Evolutionary conservation across 768 basidiomycete species (phyloP), one percentile per base, ranked within the genome.

Genomic region (Suillus sp.): DNA sequence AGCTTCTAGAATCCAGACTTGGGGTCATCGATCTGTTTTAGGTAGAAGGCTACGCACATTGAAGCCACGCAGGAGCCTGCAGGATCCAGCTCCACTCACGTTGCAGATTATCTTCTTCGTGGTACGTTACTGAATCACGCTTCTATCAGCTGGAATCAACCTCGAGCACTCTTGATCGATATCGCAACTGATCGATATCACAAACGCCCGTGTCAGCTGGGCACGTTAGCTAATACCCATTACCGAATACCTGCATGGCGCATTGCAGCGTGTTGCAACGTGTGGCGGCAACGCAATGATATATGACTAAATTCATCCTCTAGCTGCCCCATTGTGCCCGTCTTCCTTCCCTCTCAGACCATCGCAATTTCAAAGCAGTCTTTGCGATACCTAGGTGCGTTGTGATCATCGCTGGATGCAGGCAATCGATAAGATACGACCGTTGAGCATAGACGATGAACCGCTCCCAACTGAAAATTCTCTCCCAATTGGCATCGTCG

Each of bases 401-500:
- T 27, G 3, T 27, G 1, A 40, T 37, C 14, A 4, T 56, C 35
- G 18, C 35, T 40, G 10, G 22, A 56, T 56, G n/a, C 22, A 56
- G 35, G 14, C 16, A 22, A 38, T 57, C 25, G 10, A 57, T 40
- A 27, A 40, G 56, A 40, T 27, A 25, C 1, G 14, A 20, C 25
- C 7, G 38, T 22, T 56, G 4, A 25, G 5, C 37, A 54, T 11
- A 57, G 56, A 57, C 25, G 43, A 75, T 74, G 74, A 38, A 62
- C 56, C 74, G 63, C 43, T 40, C 74, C 25, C 72, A 74, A 14
- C 67, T 76, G 32, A 74, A 72, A 20, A 60, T 75, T 1, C 70
- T 75, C 55, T 50, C 75, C 10, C 74, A 75, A 18, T 68, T 75
- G 50, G 67, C 74, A 25, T 68, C 75, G 1, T 75, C 75, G 16